Evolutionary conservation across 2,329 filamentous ascomycete genomes (phyloP).

Genomic region (Xylaria hypoxylon): DNA sequence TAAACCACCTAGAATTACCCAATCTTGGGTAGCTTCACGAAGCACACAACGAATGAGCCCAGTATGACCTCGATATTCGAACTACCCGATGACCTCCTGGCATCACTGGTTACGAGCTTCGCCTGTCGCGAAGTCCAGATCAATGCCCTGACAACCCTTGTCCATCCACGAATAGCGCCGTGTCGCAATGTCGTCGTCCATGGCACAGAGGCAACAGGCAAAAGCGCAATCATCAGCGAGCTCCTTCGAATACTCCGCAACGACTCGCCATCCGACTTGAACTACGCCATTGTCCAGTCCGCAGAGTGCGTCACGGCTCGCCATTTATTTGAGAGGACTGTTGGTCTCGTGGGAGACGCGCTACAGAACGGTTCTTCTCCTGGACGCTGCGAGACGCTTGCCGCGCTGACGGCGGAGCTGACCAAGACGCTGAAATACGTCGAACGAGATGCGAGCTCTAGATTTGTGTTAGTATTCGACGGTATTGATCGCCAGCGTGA

Average conservation of each 20-base stretch:
- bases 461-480: conserved; percentile 88
- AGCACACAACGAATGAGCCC: not conserved
- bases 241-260: conserved; percentile 65
- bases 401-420: conserved; percentile 79
- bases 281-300: conserved; percentile 73
- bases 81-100: conserved; percentile 64
- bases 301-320: conserved; percentile 82
- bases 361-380: conserved; percentile 61
- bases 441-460: conserved; percentile 53
- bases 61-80: conserved; percentile 56
- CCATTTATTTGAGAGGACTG: conserved; percentile 79
- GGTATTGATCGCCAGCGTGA: conserved; percentile 88
- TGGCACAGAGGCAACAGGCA: conserved; percentile 88
- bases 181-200: conserved; percentile 82
- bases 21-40: not conserved
- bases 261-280: conserved; percentile 62
- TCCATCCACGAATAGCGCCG: conserved; percentile 74
- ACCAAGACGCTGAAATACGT: conserved; percentile 68
- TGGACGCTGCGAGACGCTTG: conserved; percentile 81
- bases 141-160: conserved; percentile 66
- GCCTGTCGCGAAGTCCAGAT: conserved; percentile 71
- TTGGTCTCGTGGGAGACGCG: conserved; percentile 68
- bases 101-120: conserved; percentile 60
- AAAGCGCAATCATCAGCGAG: conserved; percentile 75
- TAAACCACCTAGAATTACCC: not conserved